Base-by-base conservation (phyloP, 1,284 basidiomycete species). In the Neolentinus lepideus region DNA sequence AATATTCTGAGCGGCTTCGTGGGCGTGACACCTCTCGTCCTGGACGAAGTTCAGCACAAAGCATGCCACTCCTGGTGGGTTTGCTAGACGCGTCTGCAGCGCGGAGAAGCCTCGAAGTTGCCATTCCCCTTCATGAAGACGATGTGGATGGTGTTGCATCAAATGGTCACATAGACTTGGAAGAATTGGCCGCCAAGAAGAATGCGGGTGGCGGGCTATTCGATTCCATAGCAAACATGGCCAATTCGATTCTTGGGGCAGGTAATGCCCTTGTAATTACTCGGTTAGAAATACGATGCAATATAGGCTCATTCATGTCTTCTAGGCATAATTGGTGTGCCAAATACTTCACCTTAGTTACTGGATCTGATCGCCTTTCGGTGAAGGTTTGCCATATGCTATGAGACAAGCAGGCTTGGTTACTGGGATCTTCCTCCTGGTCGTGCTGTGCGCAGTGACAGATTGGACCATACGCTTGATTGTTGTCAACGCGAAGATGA, bases 381-480 rank as follows among this genome's bases (percentile, higher is more conserved):
- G 29, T 31, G 29, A 58, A 94, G 93, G 85, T 55, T 75, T 98
- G 22, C 95, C 95, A 1, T 98, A 98, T 68, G 94, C 95, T 33
- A 75, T 98, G 57, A 85, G 86, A 62, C 90, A 96, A 75, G 93
- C 95, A 24, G 95, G 95, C 1, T 95, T 98, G 72, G 79, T 98
- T 58, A 85, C 84, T 0, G 97, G 97, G 4, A 71, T 98, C 12
- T 54, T 88, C 9, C 79, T 99, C 1, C 80, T 99, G 14, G 75
- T 95, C 22, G 70, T 85, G 6, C 76, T 99, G 12, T 94, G 92
- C 47, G 79, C 73, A 24, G 81, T 97, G 38, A 98, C 96, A 11
- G 95, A 98, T 71, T 99, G 96, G 96, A 99, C 97, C 2, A 98
- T 99, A 58, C 87, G 95, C 12, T 81, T 99, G 31, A 96, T 98